Base-by-base conservation (phyloP, 73 alveolate species). In the Blepharisma stoltei region DNA sequence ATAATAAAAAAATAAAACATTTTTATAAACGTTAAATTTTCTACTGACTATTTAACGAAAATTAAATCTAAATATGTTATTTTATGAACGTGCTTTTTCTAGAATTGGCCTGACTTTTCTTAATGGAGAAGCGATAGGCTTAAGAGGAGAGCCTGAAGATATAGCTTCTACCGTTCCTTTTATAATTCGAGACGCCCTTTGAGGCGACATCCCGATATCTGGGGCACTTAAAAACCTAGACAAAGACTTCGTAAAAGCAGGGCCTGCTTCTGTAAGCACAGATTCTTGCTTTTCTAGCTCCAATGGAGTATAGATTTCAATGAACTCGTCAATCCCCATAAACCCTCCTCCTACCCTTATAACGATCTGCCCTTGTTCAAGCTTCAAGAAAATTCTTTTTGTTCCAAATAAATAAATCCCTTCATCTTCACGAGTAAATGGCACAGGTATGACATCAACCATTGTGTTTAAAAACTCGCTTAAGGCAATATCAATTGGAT, bases 291-390 rank as follows among this genome's bases (percentile, higher is more conserved):
- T 60, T 60, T 45, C 54, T 4, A 86, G 80, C 47, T 86, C 93
- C 0, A 46, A 20, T 32, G 78, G 83, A 23, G 87, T 78, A 77
- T 86, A 86, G 47, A 60, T 66, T 41, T 81, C 78, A 50, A 86
- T 86, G 82, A 86, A 86, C 77, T 86, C 87, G 44, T 81, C 86
- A 45, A 86, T 86, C 41, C 67, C 37, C 87, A 81, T 86, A 83
- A 82, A 86, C 4, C 93, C 93, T 54, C 93, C 93, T 20, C 93
- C 93, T 23, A 86, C 89, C 60, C 93, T 71, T 54, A 86, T 70
- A 7, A 81, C 93, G 4, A 86, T 75, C 49, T 82, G 81, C 6
- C 89, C 93, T 50, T 81, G 73, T 78, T 81, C 44, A 50, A 86
- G 67, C 65, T 86, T 86, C 21, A 80, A 78, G 68, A 73, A 86